phyloP scores from a whole-genome alignment of 2,329 filamentous ascomycete genomes.

The Colletotrichum liaoningense region DNA sequence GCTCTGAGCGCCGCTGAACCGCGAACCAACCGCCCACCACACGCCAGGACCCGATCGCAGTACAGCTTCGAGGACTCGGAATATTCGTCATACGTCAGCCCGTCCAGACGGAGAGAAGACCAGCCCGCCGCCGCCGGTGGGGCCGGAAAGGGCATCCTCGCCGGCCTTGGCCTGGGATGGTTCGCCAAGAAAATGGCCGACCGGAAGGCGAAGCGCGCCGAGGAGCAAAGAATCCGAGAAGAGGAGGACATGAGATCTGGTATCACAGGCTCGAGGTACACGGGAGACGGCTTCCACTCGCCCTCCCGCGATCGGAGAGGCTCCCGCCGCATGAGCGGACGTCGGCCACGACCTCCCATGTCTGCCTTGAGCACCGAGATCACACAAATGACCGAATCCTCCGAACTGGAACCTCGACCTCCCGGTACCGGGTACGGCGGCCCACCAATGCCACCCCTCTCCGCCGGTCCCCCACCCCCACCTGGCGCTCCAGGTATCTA shows the following conservation, averaged over 20 bases:
- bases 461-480: conserved; percentile 40
- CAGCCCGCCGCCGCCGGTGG: conserved; percentile 56
- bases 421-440: conserved; percentile 44
- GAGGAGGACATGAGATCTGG: conserved; percentile 70
- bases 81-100: conserved; percentile 71
- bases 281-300: conserved; percentile 73
- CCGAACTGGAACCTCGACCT: conserved; percentile 53
- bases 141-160: conserved; percentile 68
- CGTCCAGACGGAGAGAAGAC: conserved; percentile 66
- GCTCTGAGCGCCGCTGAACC: conserved; percentile 58
- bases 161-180: conserved; percentile 75
- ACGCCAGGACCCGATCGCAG: conserved; percentile 55
- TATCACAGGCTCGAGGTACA: conserved; percentile 72
- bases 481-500: conserved; percentile 36
- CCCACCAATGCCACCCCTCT: conserved; percentile 52
- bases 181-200: conserved; percentile 74
- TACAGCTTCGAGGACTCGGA: conserved; percentile 65
- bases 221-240: conserved; percentile 55
- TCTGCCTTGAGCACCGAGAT: conserved; percentile 35
- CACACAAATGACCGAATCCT: conserved; percentile 46
- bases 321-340: conserved; percentile 42
- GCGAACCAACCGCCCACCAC: conserved; percentile 60
- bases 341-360: conserved; percentile 41
- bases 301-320: conserved; percentile 45
- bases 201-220: conserved; percentile 60